Conservation (phyloP, 345 rosid species). For the Hibiscus tridactylites region DNA sequence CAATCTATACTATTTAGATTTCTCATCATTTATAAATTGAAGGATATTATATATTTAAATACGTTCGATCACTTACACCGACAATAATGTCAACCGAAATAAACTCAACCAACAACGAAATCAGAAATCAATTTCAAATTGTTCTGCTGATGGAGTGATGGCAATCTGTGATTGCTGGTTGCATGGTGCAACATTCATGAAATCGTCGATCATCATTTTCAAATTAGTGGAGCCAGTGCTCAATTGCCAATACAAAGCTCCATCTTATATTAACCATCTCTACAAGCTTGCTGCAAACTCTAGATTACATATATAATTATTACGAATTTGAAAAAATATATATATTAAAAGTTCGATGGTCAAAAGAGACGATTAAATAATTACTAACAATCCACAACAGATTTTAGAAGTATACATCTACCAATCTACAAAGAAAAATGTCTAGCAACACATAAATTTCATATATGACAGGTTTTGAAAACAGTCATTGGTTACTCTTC, state of each 20-base stretch:
- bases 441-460: background rate
- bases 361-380: background rate
- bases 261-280: background rate
- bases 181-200: background rate
- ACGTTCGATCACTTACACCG: no score
- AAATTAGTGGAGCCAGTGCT: background rate
- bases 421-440: background rate
- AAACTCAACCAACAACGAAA: no score
- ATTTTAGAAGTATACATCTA: slow-evolving; percentile 1
- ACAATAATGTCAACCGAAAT: no score
- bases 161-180: background rate
- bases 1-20: no score
- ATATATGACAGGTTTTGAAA: background rate
- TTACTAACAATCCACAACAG: background rate
- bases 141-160: background rate
- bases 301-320: background rate
- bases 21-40: no score
- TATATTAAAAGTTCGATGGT: no score
- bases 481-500: slow-evolving; percentile 26
- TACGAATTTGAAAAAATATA: no score
- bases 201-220: background rate
- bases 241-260: background rate
- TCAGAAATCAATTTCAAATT: background rate
- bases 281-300: background rate
- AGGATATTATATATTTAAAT: no score